A percentile compares a stretch with the other conserved stretches of the same genome.
phyloP scores from a whole-genome alignment of 495 filamentous ascomycete genomes.

The Hamigera avellanea region DNA sequence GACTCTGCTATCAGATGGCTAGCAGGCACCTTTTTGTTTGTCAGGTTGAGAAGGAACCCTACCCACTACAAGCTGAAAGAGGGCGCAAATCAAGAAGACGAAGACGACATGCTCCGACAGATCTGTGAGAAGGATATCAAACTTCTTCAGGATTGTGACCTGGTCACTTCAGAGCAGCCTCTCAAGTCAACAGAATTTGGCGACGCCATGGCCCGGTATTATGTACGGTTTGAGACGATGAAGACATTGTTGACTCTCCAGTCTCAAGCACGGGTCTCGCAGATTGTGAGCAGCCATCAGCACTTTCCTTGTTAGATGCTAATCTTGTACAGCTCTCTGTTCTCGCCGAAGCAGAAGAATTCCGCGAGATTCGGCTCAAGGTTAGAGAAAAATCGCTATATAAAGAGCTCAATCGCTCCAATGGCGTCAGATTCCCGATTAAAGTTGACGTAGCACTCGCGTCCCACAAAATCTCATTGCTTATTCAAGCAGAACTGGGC shows the following conservation, averaged over 20 bases:
- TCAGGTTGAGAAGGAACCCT: constrained; percentile 72
- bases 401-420: constrained; percentile 68
- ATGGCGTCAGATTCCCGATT: constrained; percentile 64
- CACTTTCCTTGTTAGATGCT: neutral
- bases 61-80: constrained; percentile 63
- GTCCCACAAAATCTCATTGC: constrained; percentile 77
- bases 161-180: constrained; percentile 39
- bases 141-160: constrained; percentile 46
- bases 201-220: constrained; percentile 87
- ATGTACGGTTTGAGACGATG: constrained; percentile 88
- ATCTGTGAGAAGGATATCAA: constrained; percentile 75
- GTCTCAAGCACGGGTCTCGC: constrained; percentile 45
- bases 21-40: constrained; percentile 73
- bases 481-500: constrained; percentile 74
- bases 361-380: constrained; percentile 65
- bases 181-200: constrained; percentile 69
- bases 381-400: constrained; percentile 64
- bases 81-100: constrained; percentile 35
- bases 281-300: constrained; percentile 48
- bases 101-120: constrained; percentile 61
- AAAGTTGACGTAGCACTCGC: constrained; percentile 61
- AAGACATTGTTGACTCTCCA: constrained; percentile 55
- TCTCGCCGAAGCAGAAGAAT: constrained; percentile 64
- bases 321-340: constrained; percentile 40
- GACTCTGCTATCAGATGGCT: constrained; percentile 75